These are phyloP conservation scores for Ceratobasidium sp. DNA, from an alignment of 1,284 basidiomycete species.

Conservation along the genomic window DNA sequence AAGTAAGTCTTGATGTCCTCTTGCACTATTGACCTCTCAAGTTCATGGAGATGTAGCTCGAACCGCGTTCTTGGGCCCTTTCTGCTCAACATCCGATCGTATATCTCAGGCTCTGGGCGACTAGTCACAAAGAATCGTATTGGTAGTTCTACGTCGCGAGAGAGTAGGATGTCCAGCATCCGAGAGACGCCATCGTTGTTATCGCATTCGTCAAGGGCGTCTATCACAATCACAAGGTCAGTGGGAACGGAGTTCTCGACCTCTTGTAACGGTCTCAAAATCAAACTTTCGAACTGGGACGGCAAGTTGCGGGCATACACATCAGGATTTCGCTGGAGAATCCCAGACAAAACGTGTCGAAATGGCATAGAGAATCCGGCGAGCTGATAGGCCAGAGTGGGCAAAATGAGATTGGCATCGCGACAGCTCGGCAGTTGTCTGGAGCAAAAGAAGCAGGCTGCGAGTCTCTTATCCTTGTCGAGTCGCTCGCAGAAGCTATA, in stretches of 20 bases:
- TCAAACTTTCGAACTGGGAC: slow-evolving; percentile 37
- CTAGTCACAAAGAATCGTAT: slow-evolving; percentile 46
- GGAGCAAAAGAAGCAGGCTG: slow-evolving; percentile 56
- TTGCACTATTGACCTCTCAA: slow-evolving; percentile 39
- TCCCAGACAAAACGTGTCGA: not conserved
- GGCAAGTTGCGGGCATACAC: not conserved
- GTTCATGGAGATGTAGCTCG: slow-evolving; percentile 42
- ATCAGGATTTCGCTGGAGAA: slow-evolving; percentile 19
- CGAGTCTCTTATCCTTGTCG: slow-evolving; percentile 49
- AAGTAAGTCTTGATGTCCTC: slow-evolving; percentile 46
- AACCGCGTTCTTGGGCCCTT: not conserved
- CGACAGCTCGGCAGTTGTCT: slow-evolving; percentile 45
- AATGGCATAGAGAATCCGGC: slow-evolving; percentile 34
- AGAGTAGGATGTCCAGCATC: slow-evolving; percentile 13
- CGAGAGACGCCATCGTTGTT: not conserved
- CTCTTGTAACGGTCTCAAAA: slow-evolving; percentile 20
- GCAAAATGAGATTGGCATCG: slow-evolving; percentile 35
- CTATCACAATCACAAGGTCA: slow-evolving; percentile 41
- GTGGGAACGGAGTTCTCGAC: not conserved
- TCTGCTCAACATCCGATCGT: not conserved
- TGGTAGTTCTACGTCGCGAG: not conserved
- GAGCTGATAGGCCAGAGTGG: slow-evolving; percentile 46
- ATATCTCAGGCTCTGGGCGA: slow-evolving; percentile 43
- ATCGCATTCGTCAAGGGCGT: slow-evolving; percentile 47
- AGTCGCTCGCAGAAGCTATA: slow-evolving; percentile 50